Base-by-base conservation (phyloP, 805 yeast genomes). In the Schwanniomyces sp. region DNA sequence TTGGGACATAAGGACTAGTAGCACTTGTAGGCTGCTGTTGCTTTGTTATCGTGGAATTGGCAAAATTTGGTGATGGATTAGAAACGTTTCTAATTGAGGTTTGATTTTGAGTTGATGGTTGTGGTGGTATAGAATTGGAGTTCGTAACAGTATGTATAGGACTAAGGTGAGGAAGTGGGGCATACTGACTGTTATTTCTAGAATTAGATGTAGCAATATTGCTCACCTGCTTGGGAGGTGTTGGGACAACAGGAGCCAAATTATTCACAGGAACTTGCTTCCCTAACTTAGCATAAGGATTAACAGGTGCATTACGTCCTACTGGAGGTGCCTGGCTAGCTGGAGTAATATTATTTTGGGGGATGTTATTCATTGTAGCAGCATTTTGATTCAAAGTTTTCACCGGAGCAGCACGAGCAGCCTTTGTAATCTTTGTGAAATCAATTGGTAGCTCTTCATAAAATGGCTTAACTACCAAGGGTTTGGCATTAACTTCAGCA, bases 381-480 rank as follows among this genome's bases (percentile, higher is more conserved):
- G 29, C 7, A 10, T 25, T 39, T 14, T 25, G 32, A 26, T 43
- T 34, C 16, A 45, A 37, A 2, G 57, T 27, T n/a, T 53, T 47
- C 3, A 55, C 61, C 2, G 67, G 62, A n/a, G 57, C 56, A 10
- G 70, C 63, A 42, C 68, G 60, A 1, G 65, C 65, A n/a, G 65
- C 59, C 27, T 56, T 52, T 3, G 60, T 56, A 7, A 61, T 54
- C 28, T 53, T 58, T 1, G 72, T 69, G 45, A 76, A 53, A 1
- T 61, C 52, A 26, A 66, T 59, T 4, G 88, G 88, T 34, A 81
- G 59, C 46, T 84, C 89, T 45, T 80, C 85, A 57, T 81, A 84
- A 56, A 84, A 81, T 8, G 80, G 64, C 56, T 78, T 74, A 12
- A 45, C 34, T 25, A 45, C 26, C 16, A 46, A 41, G 3, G 39